Percentiles rank a stretch among this genome's conserved stretches.
Conservation (phyloP, 2,329 filamentous ascomycete genomes). For the Aureobasidium sp. region DNA sequence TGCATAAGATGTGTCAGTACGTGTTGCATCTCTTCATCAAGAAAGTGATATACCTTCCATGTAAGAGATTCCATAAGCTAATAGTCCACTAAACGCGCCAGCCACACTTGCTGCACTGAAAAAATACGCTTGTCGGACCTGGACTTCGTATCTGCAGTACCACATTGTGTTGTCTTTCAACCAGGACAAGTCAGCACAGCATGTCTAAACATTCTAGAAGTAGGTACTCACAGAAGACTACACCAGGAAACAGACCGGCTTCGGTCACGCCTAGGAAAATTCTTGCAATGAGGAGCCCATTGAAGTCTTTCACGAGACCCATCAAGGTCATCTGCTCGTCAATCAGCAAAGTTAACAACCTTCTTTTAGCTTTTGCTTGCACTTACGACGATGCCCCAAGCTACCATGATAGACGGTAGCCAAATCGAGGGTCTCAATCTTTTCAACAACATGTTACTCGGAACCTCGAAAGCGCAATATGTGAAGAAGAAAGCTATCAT, state of each 20-base stretch:
- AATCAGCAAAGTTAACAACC: not conserved
- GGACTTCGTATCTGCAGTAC: conserved; percentile 26
- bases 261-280: conserved; percentile 46
- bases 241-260: conserved; percentile 24
- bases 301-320: conserved; percentile 22
- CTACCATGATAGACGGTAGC: conserved; percentile 22
- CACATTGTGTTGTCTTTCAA: conserved; percentile 11
- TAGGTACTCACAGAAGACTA: conserved; percentile 9
- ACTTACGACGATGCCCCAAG: conserved; percentile 19
- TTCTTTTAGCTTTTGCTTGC: no score
- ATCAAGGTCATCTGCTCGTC: conserved; percentile 26
- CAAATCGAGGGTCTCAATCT: conserved; percentile 22
- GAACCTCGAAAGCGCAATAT: conserved; percentile 32
- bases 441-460: conserved; percentile 35
- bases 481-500: conserved; percentile 31
- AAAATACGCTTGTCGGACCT: conserved; percentile 39
- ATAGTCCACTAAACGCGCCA: conserved; percentile 44
- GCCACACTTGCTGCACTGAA: conserved; percentile 42
- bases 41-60: conserved; percentile 23
- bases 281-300: conserved; percentile 20
- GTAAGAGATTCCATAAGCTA: conserved; percentile 35
- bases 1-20: not conserved
- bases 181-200: not conserved
- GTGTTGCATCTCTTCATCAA: not conserved
- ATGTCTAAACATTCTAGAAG: not conserved